Evolutionary conservation across 805 yeast species (phyloP).

Genomic region (Cyberlindnera euphorbiae): DNA sequence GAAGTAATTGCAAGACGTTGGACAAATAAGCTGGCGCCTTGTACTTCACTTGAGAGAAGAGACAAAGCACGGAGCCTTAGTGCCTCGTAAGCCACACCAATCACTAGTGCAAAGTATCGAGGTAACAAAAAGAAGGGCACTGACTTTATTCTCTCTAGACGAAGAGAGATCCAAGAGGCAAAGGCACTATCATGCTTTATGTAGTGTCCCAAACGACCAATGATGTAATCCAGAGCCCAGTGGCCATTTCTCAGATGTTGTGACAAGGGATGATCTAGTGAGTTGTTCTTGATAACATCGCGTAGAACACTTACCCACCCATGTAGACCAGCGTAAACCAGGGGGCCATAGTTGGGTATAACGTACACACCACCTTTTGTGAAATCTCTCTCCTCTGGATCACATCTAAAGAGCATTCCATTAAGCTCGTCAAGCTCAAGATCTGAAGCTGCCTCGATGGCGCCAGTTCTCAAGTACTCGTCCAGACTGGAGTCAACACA

Average conservation of each 20-base stretch:
- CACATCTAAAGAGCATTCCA: slow-evolving; percentile 69
- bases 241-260: slow-evolving; percentile 74
- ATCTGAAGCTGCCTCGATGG: slow-evolving; percentile 61
- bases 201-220: slow-evolving; percentile 57
- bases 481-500: slow-evolving; percentile 65
- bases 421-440: slow-evolving; percentile 68
- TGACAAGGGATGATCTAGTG: slow-evolving; percentile 80
- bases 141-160: slow-evolving; percentile 56
- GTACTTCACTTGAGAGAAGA: slow-evolving; percentile 49
- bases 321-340: slow-evolving; percentile 86
- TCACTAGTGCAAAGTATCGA: slow-evolving; percentile 76
- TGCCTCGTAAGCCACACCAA: slow-evolving; percentile 82
- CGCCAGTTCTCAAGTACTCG: slow-evolving; percentile 65
- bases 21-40: slow-evolving; percentile 63
- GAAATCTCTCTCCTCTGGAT: slow-evolving; percentile 82
- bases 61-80: slow-evolving; percentile 63
- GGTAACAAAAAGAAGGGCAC: slow-evolving; percentile 83
- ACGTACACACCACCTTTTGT: slow-evolving; percentile 75
- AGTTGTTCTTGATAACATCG: slow-evolving; percentile 58
- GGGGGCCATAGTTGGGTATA: slow-evolving; percentile 67
- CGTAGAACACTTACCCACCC: slow-evolving; percentile 81
- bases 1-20: slow-evolving; percentile 78
- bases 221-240: slow-evolving; percentile 85
- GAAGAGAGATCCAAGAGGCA: slow-evolving; percentile 60
- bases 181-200: slow-evolving; percentile 51